Percentiles rank a stretch among this genome's conserved stretches.
Evolutionary conservation across 495 filamentous ascomycete species (phyloP).

Genomic region (Collariella sp.): DNA sequence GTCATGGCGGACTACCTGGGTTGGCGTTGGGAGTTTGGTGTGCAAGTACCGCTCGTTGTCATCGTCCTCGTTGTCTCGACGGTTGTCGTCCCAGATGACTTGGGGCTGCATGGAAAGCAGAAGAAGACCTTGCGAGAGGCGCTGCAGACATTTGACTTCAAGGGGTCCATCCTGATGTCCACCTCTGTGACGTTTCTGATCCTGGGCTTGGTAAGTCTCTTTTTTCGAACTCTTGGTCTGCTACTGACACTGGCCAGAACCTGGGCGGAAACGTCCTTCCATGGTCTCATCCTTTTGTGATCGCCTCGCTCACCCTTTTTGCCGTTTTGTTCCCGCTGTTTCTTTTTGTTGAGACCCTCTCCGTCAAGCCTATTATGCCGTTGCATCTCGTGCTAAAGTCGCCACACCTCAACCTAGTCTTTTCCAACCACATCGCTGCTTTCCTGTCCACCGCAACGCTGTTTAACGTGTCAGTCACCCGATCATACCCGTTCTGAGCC

Average conservation of each 20-base stretch:
- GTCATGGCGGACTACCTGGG: conserved; percentile 64
- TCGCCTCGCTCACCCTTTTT: conserved; percentile 52
- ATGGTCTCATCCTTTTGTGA: conserved; percentile 62
- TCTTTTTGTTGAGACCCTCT: conserved; percentile 52
- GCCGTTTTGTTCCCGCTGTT: conserved; percentile 49
- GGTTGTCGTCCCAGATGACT: conserved; percentile 49
- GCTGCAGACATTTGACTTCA: conserved; percentile 59
- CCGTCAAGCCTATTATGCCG: conserved; percentile 63
- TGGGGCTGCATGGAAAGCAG: conserved; percentile 49
- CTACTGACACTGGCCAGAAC: conserved; percentile 45
- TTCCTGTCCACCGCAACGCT: conserved; percentile 59
- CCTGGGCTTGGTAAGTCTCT: conserved; percentile 49
- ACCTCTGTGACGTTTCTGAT: conserved; percentile 57
- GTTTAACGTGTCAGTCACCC: conserved; percentile 52
- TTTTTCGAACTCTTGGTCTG: conserved; percentile 7
- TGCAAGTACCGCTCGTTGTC: conserved; percentile 59
- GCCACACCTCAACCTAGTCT: conserved; percentile 58
- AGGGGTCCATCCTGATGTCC: conserved; percentile 58
- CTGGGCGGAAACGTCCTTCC: conserved; percentile 61
- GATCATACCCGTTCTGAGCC: background rate
- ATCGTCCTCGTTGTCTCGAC: conserved; percentile 49
- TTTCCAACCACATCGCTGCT: conserved; percentile 58
- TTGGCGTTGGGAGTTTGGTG: conserved; percentile 59
- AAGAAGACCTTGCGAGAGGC: conserved; percentile 45
- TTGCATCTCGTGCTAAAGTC: conserved; percentile 49